These are phyloP conservation scores for Vanrija humicola DNA, from an alignment of 1,284 basidiomycete genomes.

Conservation along the genomic window DNA sequence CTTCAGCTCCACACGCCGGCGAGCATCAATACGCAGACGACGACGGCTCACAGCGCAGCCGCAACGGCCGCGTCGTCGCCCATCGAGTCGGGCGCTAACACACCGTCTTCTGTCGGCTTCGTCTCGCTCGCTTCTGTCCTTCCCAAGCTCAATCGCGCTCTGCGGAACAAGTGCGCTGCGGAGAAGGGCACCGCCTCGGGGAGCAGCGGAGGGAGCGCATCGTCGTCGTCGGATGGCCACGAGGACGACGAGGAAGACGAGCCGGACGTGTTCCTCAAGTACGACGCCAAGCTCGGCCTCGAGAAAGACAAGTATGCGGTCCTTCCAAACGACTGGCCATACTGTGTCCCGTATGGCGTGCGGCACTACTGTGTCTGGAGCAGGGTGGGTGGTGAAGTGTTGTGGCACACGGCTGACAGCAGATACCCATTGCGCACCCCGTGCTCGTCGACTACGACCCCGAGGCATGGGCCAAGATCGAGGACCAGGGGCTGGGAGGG, in stretches of 20 bases:
- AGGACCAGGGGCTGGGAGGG: slow-evolving; percentile 39
- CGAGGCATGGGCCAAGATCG: slow-evolving; percentile 35
- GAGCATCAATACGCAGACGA: too few relatives aligned
- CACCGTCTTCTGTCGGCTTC: slow-evolving; percentile 12
- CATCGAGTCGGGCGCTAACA: slow-evolving; percentile 8
- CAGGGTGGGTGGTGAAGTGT: slow-evolving; percentile 25
- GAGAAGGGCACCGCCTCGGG: not conserved
- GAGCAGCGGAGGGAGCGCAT: not conserved
- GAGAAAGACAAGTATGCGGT: slow-evolving; percentile 40
- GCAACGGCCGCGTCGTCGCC: slow-evolving; percentile 2
- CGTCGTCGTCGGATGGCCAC: not conserved
- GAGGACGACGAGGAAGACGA: slow-evolving; percentile 19
- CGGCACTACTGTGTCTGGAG: slow-evolving; percentile 46
- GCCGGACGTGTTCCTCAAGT: slow-evolving; percentile 29
- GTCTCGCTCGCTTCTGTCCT: slow-evolving; percentile 14
- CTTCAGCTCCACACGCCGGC: not conserved
- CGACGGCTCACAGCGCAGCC: slow-evolving; percentile 1
- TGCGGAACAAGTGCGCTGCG: slow-evolving; percentile 4
- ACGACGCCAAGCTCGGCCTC: slow-evolving; percentile 21
- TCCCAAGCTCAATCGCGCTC: slow-evolving; percentile 4
- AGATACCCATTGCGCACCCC: slow-evolving; percentile 46
- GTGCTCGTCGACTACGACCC: slow-evolving; percentile 35
- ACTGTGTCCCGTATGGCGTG: slow-evolving; percentile 43
- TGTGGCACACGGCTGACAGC: not conserved
- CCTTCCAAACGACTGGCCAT: slow-evolving; percentile 48